phyloP scores from a whole-genome alignment of 2,329 filamentous ascomycete genomes.

The Diaporthe capsici region DNA sequence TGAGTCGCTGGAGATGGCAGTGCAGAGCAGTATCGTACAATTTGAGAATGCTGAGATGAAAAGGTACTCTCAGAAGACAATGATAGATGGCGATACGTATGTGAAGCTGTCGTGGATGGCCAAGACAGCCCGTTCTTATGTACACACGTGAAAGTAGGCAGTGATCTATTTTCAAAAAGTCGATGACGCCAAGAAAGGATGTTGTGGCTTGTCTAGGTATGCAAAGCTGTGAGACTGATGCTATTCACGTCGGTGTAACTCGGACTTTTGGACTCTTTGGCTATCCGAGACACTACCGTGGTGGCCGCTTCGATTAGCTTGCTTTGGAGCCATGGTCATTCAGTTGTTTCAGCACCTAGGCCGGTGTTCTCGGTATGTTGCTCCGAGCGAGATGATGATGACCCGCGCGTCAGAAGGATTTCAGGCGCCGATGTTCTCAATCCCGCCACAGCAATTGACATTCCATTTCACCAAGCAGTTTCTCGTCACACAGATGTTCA shows the following conservation, averaged over 20 bases:
- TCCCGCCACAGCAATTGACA: no score
- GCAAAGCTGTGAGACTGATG: neutral
- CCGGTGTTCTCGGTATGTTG: neutral
- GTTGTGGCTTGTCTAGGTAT: neutral
- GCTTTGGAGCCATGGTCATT: neutral
- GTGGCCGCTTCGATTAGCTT: neutral
- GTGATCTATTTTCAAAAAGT: neutral
- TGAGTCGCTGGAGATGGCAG: neutral
- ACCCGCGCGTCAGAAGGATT: neutral
- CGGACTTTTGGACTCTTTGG: conserved; percentile 6
- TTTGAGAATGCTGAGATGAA: neutral
- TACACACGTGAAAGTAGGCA: no score
- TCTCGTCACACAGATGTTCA: no score
- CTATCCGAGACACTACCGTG: neutral
- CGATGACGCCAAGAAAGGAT: neutral
- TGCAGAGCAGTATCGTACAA: neutral
- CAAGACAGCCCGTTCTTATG: neutral
- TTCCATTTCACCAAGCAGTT: neutral
- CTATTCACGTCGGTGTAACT: conserved; percentile 4
- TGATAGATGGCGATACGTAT: neutral
- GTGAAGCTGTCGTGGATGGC: neutral
- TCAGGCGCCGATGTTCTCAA: no score
- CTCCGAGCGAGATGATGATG: neutral
- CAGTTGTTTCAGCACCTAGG: neutral
- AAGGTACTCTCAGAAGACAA: no score